Evolutionary conservation across 2,329 filamentous ascomycete species (phyloP).

Genomic region (Xenoacremonium recifei): DNA sequence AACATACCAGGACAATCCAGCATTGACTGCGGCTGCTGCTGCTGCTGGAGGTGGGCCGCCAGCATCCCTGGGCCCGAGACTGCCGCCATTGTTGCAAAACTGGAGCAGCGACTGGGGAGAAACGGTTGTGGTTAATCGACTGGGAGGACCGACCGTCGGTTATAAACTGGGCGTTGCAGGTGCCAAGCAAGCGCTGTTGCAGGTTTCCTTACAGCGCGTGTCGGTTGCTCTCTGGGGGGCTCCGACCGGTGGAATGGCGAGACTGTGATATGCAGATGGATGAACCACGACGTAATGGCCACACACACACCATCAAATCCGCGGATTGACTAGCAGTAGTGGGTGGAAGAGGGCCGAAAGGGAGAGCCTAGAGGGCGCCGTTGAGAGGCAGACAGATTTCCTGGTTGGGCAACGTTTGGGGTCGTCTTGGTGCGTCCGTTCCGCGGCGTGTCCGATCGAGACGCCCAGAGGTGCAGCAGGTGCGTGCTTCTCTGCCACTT

Average conservation of each 20-base stretch:
- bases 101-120: too few relatives aligned
- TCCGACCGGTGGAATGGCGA: too few relatives aligned
- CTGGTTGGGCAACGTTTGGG: neutral
- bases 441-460: too few relatives aligned
- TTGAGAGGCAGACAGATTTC: neutral
- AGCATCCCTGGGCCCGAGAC: slow-evolving; percentile 22
- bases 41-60: slow-evolving; percentile 19
- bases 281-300: slow-evolving; percentile 21
- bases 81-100: slow-evolving; percentile 18
- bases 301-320: slow-evolving; percentile 16
- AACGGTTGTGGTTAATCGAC: neutral
- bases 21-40: slow-evolving; percentile 20
- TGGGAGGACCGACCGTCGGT: neutral
- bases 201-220: slow-evolving; percentile 22
- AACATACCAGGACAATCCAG: slow-evolving; percentile 25
- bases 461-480: neutral
- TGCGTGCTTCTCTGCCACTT: neutral
- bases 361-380: too few relatives aligned
- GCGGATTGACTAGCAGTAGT: neutral
- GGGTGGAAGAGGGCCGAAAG: neutral
- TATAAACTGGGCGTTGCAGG: slow-evolving; percentile 1
- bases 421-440: neutral
- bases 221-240: too few relatives aligned
- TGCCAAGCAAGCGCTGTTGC: too few relatives aligned
- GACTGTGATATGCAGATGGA: slow-evolving; percentile 10